phyloP scores from a whole-genome alignment of 2,329 filamentous ascomycete species.

The Dothistroma septosporum region DNA sequence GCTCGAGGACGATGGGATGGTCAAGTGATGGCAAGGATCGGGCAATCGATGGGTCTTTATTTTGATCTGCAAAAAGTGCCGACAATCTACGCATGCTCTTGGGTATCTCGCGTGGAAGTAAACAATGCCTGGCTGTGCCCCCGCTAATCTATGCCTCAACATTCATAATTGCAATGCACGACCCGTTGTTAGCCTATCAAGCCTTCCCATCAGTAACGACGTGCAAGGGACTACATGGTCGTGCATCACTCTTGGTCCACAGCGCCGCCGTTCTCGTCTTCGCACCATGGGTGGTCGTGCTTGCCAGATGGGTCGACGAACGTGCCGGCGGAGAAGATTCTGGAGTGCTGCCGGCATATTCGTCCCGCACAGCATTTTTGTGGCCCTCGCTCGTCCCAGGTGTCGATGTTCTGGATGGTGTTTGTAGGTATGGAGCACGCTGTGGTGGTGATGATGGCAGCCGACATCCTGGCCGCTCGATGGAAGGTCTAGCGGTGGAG shows the following conservation, averaged over 20 bases:
- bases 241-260: constrained; percentile 19
- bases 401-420: constrained; percentile 22
- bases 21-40: background rate
- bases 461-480: constrained; percentile 6
- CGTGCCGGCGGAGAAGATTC: constrained; percentile 4
- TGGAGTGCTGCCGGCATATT: constrained; percentile 9
- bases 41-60: background rate
- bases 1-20: background rate
- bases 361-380: constrained; percentile 12
- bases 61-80: background rate
- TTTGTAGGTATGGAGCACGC: constrained; percentile 21
- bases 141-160: background rate
- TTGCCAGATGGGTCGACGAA: constrained; percentile 17
- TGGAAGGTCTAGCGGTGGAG: constrained; percentile 6
- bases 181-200: background rate
- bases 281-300: constrained; percentile 13
- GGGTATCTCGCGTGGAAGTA: background rate
- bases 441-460: constrained; percentile 15
- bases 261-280: constrained; percentile 16
- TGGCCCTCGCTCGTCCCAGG: constrained; percentile 20
- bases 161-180: background rate
- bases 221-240: constrained; percentile 22
- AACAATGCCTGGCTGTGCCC: background rate
- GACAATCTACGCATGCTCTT: background rate
- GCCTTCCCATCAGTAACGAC: constrained; percentile 8